Percentiles rank a stretch among this genome's conserved stretches.
phyloP scores from a whole-genome alignment of 768 basidiomycete species.

The Mycena maculata region DNA sequence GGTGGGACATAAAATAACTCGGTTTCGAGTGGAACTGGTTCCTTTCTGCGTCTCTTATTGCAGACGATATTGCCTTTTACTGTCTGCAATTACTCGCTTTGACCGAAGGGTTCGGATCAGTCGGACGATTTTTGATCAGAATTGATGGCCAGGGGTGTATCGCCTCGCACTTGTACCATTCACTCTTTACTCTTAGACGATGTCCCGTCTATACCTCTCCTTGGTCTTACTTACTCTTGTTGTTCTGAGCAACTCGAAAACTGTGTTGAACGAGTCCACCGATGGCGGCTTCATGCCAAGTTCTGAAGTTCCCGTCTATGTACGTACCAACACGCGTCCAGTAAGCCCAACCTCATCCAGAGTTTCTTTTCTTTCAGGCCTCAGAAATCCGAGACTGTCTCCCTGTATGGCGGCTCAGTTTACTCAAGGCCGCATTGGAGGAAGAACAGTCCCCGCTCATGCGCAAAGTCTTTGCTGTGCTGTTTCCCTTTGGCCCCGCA shows the following conservation, averaged over 20 bases:
- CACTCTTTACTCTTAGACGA: conserved; percentile 7
- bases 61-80: neutral
- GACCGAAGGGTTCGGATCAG: neutral
- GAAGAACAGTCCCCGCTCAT: conserved; percentile 77
- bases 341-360: neutral
- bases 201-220: conserved; percentile 22
- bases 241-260: conserved; percentile 6
- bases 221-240: conserved; percentile 9
- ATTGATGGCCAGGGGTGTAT: neutral
- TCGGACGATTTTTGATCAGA: neutral
- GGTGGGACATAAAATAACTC: too few relatives aligned
- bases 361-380: neutral
- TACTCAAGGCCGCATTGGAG: conserved; percentile 71
- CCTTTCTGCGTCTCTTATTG: neutral
- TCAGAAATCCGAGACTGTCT: conserved; percentile 28
- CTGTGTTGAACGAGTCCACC: neutral
- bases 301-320: conserved; percentile 21
- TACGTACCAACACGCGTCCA: conserved; percentile 18
- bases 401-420: conserved; percentile 52
- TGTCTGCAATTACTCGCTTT: neutral
- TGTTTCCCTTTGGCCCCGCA: conserved; percentile 92
- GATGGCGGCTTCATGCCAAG: conserved; percentile 30
- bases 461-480: conserved; percentile 80
- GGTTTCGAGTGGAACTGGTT: too few relatives aligned
- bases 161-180: neutral